Percentiles rank a stretch among this genome's conserved stretches.
Evolutionary conservation across 2,329 filamentous ascomycete genomes (phyloP).

Genomic region (Colletotrichum orbiculare): DNA sequence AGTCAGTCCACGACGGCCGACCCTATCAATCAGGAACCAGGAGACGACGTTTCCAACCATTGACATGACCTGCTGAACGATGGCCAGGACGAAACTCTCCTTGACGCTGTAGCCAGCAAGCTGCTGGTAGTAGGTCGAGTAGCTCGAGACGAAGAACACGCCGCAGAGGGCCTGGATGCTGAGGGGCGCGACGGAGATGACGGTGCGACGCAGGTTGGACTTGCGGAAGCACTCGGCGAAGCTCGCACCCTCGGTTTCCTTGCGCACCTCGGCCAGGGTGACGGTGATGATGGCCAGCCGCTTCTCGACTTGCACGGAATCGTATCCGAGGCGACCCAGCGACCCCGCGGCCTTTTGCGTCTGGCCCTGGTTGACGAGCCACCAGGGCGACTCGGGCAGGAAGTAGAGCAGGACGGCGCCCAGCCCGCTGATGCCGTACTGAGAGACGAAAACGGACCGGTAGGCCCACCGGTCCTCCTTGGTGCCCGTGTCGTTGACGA

Average conservation of each 20-base stretch:
- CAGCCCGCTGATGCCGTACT: slow-evolving; percentile 33
- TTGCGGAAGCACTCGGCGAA: slow-evolving; percentile 54
- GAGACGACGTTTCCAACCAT: slow-evolving; percentile 47
- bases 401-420: slow-evolving; percentile 26
- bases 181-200: slow-evolving; percentile 51
- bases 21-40: slow-evolving; percentile 46
- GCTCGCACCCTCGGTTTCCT: slow-evolving; percentile 50
- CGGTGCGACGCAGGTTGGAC: slow-evolving; percentile 52
- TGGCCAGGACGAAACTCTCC: slow-evolving; percentile 51
- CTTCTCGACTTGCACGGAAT: slow-evolving; percentile 42
- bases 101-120: slow-evolving; percentile 51
- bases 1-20: slow-evolving; percentile 45
- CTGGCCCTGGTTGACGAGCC: slow-evolving; percentile 48
- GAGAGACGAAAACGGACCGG: slow-evolving; percentile 36
- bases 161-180: slow-evolving; percentile 49
- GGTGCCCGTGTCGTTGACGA: slow-evolving; percentile 45
- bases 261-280: slow-evolving; percentile 47
- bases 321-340: slow-evolving; percentile 46
- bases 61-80: slow-evolving; percentile 40
- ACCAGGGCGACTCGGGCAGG: slow-evolving; percentile 57
- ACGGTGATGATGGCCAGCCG: slow-evolving; percentile 44
- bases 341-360: slow-evolving; percentile 34
- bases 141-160: slow-evolving; percentile 49
- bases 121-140: slow-evolving; percentile 55
- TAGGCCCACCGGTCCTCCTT: slow-evolving; percentile 47